Evolutionary conservation across 306 rosid species (phyloP).

Genomic region (Glycine soja): DNA sequence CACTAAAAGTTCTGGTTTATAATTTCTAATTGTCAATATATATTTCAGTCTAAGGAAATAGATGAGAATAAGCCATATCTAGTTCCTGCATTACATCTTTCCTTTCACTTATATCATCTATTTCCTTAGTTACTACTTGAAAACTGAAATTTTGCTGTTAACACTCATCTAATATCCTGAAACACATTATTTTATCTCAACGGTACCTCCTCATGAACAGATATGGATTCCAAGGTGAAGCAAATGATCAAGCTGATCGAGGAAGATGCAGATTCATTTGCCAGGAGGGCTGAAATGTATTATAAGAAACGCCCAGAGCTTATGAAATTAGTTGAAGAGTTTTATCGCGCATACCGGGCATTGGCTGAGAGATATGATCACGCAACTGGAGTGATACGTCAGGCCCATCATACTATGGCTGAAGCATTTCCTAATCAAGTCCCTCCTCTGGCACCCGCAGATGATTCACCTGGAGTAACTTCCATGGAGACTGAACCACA

Average conservation of each 20-base stretch:
- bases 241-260: conserved; percentile 97
- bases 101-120: neutral
- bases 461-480: conserved; percentile 65
- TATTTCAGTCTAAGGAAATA: too few relatives aligned
- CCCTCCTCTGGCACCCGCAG: conserved; percentile 53
- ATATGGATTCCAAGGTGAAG: conserved; percentile 91
- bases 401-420: conserved; percentile 97
- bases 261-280: conserved; percentile 99
- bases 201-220: conserved; percentile 49
- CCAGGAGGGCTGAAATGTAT: conserved; percentile 99
- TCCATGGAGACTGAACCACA: conserved; percentile 59
- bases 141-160: too few relatives aligned
- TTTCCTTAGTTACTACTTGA: too few relatives aligned
- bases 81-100: too few relatives aligned
- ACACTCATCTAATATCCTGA: neutral
- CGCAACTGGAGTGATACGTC: conserved; percentile 92
- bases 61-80: too few relatives aligned
- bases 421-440: conserved; percentile 97
- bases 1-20: too few relatives aligned
- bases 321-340: conserved; percentile 97
- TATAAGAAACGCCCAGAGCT: conserved; percentile 97
- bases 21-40: too few relatives aligned
- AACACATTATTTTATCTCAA: conserved; percentile 28
- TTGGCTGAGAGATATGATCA: conserved; percentile 97
- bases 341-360: conserved; percentile 96